Percentiles rank a stretch among this genome's conserved stretches.
Conservation (phyloP, 2,329 filamentous ascomycete species). For the Pyricularia grisea region DNA sequence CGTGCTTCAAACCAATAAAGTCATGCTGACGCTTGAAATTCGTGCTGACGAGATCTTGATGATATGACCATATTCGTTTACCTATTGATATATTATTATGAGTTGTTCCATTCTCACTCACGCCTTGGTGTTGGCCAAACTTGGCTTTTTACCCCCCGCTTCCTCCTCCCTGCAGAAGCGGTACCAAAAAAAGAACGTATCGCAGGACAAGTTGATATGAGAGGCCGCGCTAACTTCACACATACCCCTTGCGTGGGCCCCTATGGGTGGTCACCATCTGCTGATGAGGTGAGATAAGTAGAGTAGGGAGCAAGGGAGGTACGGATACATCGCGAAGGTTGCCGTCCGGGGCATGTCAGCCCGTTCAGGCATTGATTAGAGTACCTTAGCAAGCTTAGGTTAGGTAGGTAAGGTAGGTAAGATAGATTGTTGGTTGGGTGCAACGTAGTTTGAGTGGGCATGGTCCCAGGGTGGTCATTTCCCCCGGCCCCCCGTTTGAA, state of each 20-base stretch:
- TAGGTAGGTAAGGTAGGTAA: no score
- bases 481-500: neutral
- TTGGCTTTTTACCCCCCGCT: neutral
- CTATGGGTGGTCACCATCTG: neutral
- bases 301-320: neutral
- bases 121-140: neutral
- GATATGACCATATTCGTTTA: neutral
- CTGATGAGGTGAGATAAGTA: neutral
- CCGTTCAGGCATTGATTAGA: neutral
- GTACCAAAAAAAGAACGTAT: neutral
- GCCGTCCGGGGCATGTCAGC: neutral
- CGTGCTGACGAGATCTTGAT: neutral
- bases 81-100: neutral
- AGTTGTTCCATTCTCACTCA: neutral
- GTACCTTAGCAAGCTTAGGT: no score
- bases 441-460: neutral
- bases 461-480: neutral
- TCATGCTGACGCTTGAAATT: neutral
- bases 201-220: slow-evolving; percentile 8
- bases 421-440: no score
- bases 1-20: neutral
- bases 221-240: neutral
- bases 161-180: neutral
- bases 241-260: neutral
- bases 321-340: neutral